Conservation (phyloP, 192 early-diverging fungal genomes). For the Ambispora gerdemannii region DNA sequence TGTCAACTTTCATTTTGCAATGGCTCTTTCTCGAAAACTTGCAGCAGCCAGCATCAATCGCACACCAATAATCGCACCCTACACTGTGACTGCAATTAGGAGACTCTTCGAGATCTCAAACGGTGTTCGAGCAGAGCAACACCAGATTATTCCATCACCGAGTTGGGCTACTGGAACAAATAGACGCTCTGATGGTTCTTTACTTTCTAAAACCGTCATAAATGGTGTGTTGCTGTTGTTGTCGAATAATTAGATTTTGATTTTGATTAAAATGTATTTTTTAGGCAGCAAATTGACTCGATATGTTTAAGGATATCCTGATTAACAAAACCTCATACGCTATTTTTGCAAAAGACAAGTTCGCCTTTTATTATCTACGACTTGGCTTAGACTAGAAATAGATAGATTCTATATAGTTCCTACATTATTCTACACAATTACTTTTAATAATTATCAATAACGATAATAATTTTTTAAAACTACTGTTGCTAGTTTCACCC, state of each 20-base stretch:
- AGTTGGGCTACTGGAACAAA: constrained; percentile 31
- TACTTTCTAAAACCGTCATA: constrained; percentile 44
- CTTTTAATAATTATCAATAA: too few species aligned
- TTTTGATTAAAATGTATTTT: neutral
- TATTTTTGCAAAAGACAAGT: neutral
- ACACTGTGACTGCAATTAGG: constrained; percentile 43
- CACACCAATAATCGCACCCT: constrained; percentile 47
- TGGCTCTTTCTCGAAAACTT: constrained; percentile 37
- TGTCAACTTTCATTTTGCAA: too few species aligned
- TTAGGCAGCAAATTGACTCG: neutral
- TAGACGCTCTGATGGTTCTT: constrained; percentile 34
- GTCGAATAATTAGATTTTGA: neutral
- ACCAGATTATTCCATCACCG: constrained; percentile 25
- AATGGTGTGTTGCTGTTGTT: constrained; percentile 47
- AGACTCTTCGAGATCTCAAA: constrained; percentile 43
- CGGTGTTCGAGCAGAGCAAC: constrained; percentile 38
- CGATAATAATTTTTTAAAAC: too few species aligned
- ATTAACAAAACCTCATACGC: neutral
- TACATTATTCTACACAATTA: too few species aligned
- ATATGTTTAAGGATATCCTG: neutral
- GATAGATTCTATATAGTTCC: too few species aligned
- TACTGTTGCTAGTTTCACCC: constrained; percentile 35
- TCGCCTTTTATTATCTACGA: neutral
- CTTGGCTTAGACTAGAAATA: too few species aligned
- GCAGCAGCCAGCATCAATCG: constrained; percentile 54